phyloP scores from a whole-genome alignment of 257 asterid species.

The Nicotiana undulata region DNA sequence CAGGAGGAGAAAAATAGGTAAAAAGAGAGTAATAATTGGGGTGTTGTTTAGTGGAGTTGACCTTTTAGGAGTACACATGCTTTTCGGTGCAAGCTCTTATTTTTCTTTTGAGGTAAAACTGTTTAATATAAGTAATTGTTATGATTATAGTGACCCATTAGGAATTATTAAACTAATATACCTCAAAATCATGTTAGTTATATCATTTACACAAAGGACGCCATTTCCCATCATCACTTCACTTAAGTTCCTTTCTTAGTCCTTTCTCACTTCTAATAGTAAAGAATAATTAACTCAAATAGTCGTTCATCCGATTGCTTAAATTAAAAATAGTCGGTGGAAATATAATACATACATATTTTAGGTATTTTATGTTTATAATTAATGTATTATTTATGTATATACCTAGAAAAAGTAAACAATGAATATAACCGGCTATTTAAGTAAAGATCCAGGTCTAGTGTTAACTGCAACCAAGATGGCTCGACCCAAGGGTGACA shows the following conservation, averaged over 20 bases:
- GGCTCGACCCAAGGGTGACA: too few relatives aligned
- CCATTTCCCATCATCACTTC: conserved; percentile 8
- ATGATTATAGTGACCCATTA: not conserved
- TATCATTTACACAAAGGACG: not conserved
- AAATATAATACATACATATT: too few relatives aligned
- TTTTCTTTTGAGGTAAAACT: not conserved
- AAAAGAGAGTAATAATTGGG: not conserved
- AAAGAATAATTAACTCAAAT: too few relatives aligned
- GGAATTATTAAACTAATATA: not conserved
- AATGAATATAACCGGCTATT: too few relatives aligned
- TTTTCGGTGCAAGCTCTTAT: not conserved
- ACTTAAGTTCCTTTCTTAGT: not conserved
- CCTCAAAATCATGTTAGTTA: not conserved
- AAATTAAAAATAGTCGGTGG: too few relatives aligned
- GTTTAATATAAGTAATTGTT: not conserved
- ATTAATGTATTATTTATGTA: too few relatives aligned
- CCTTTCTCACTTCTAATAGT: not conserved
- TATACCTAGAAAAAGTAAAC: too few relatives aligned
- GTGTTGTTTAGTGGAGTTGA: not conserved
- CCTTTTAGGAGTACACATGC: not conserved
- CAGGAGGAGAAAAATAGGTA: not conserved
- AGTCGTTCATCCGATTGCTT: too few relatives aligned
- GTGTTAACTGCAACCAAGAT: not conserved
- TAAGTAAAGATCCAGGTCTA: too few relatives aligned
- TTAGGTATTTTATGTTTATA: too few relatives aligned